Conservation (phyloP, 2,329 filamentous ascomycete genomes). For the Claviceps purpurea region DNA sequence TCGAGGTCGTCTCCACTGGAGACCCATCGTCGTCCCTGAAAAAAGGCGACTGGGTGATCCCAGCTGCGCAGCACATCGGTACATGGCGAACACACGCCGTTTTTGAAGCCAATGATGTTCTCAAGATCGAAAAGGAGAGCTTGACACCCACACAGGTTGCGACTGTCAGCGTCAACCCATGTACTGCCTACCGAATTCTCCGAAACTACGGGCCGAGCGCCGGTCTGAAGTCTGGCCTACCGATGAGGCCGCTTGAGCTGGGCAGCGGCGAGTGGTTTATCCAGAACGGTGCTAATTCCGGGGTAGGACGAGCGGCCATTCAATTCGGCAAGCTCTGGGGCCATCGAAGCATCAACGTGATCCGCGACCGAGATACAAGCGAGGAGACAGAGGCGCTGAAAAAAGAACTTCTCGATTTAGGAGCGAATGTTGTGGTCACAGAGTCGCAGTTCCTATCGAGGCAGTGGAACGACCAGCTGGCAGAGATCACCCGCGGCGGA, state of each 20-base stretch:
- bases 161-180: conserved; percentile 84
- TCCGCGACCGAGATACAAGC: conserved; percentile 55
- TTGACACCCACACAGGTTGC: conserved; percentile 67
- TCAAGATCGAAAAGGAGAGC: conserved; percentile 58
- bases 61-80: conserved; percentile 68
- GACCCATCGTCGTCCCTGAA: conserved; percentile 38
- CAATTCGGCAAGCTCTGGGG: conserved; percentile 82
- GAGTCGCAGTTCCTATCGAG: conserved; percentile 40
- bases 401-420: conserved; percentile 38
- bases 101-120: conserved; percentile 40
- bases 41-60: conserved; percentile 89
- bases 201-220: conserved; percentile 54
- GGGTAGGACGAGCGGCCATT: conserved; percentile 81
- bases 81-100: conserved; percentile 92
- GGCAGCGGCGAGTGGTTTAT: conserved; percentile 74
- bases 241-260: conserved; percentile 29
- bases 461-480: conserved; percentile 48
- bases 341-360: conserved; percentile 76
- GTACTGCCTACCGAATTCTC: conserved; percentile 88
- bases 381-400: conserved; percentile 50
- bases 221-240: conserved; percentile 29
- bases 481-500: conserved; percentile 56
- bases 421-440: conserved; percentile 43
- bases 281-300: conserved; percentile 92
- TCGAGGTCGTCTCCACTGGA: conserved; percentile 68